Percentiles rank a stretch among this genome's conserved stretches.
phyloP scores from a whole-genome alignment of 2,329 filamentous ascomycete species.

The Calonectria hawksworthii region DNA sequence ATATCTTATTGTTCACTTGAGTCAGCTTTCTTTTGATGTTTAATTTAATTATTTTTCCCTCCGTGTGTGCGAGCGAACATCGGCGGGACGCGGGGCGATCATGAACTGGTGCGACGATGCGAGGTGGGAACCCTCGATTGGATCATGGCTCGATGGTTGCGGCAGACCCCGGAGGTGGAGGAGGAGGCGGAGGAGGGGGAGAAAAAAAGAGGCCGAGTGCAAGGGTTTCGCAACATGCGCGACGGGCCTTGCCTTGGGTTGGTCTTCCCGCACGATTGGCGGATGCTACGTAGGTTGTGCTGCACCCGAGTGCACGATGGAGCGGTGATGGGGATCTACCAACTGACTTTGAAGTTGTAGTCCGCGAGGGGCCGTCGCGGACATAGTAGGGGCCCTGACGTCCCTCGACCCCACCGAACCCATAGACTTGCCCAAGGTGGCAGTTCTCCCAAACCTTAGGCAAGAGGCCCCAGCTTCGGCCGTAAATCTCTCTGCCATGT shows the following conservation, averaged over 20 bases:
- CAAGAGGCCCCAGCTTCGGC: background rate
- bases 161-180: background rate
- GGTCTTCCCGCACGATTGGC: conserved; percentile 14
- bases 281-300: background rate
- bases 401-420: background rate
- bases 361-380: conserved; percentile 12
- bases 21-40: background rate
- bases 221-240: conserved; percentile 2
- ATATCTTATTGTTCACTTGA: background rate
- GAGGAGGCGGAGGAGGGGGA: background rate
- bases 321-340: background rate
- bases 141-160: conserved; percentile 19
- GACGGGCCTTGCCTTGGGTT: conserved; percentile 7
- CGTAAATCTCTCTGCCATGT: background rate
- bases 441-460: conserved; percentile 1
- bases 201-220: background rate
- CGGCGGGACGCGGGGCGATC: conserved; percentile 4
- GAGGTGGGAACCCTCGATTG: conserved; percentile 1
- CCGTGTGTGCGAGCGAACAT: background rate
- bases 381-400: conserved; percentile 3
- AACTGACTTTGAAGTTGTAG: background rate
- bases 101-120: conserved; percentile 15
- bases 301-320: background rate
- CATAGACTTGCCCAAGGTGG: conserved; percentile 11
- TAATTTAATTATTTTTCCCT: background rate